Evolutionary conservation across 2,329 filamentous ascomycete species (phyloP), one percentile per base, ranked within the genome.

Genomic region (Westerdykella sp.): DNA sequence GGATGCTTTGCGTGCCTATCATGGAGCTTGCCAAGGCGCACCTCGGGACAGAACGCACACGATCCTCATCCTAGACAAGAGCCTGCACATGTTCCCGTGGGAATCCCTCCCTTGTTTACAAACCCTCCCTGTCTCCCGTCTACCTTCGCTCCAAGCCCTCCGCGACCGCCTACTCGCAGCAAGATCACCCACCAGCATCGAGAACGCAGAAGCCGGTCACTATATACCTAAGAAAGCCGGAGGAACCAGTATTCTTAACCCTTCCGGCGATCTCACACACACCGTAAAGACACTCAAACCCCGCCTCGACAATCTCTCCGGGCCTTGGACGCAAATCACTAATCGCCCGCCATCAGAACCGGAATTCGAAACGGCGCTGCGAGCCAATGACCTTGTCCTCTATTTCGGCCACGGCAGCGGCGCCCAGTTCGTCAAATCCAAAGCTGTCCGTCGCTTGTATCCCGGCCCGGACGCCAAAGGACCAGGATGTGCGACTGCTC

Each of bases 351-450:
- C 93, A 1, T 79, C 75, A 0, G 91, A 97, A 62, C 68, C 77
- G 2, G 87, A 94, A 48, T 91, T 97, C 65, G 81, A 83, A 50
- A 57, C 69, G 0, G 79, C 78, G 0, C 76, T 98, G 7, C 71
- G 78, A 37, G 67, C 73, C 0, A 82, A 81, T 14, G 82, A 88
- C 45, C 72, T 95, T 2, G 73, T 96, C 18, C 75, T 98, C 10
- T 98, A 98, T 71, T 97, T 98, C 66, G 93, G 93, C 1, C 93
- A 98, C 69, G 93, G 93, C 47, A 91, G 87, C 52, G 93, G 91
- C 16, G 87, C 87, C 22, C 93, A 98, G 67, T 98, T 95, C 67
- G 88, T 98, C 45, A 84, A 90, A 23, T 83, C 85, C 11, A 81
- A 87, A 53, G 87, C 87, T 1, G 81, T 98, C 52, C 84, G 87